phyloP scores from a whole-genome alignment of 78 protist species.

The Speleostelium caveatum region DNA sequence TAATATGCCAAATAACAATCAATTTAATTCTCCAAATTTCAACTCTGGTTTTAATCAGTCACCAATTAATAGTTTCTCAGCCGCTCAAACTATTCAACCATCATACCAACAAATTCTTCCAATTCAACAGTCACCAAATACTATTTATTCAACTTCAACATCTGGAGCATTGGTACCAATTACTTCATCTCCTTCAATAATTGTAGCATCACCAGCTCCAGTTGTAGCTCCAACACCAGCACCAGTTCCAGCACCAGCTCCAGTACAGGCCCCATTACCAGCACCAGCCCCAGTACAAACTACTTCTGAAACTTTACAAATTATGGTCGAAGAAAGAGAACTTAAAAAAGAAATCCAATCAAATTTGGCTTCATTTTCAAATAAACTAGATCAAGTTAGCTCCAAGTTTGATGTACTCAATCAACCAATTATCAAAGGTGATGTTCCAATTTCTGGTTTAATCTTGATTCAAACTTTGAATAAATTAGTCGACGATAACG shows the following conservation, averaged over 20 bases:
- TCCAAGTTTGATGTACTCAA: conserved; percentile 39
- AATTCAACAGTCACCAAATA: background rate
- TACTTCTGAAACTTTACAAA: conserved; percentile 61
- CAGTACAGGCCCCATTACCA: conserved; percentile 35
- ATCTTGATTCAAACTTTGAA: conserved; percentile 52
- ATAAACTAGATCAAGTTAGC: conserved; percentile 38
- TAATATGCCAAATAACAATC: background rate
- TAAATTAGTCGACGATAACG: conserved; percentile 70
- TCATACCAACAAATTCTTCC: background rate
- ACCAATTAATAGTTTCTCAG: background rate
- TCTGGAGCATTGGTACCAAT: conserved; percentile 72
- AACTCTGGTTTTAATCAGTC: background rate
- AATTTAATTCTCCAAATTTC: background rate
- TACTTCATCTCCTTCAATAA: conserved; percentile 15
- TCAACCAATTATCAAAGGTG: conserved; percentile 67
- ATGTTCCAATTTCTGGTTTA: conserved; percentile 65
- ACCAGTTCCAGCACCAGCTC: conserved; percentile 47
- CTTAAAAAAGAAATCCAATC: conserved; percentile 35
- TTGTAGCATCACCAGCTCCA: conserved; percentile 13
- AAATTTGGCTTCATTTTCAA: background rate
- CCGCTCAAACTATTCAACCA: background rate
- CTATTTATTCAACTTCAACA: background rate
- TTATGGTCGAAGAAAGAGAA: conserved; percentile 63
- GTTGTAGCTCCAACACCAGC: conserved; percentile 39
- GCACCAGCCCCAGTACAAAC: conserved; percentile 25